Evolutionary conservation across 2,329 filamentous ascomycete genomes (phyloP).

Genomic region (Trichothecium roseum): DNA sequence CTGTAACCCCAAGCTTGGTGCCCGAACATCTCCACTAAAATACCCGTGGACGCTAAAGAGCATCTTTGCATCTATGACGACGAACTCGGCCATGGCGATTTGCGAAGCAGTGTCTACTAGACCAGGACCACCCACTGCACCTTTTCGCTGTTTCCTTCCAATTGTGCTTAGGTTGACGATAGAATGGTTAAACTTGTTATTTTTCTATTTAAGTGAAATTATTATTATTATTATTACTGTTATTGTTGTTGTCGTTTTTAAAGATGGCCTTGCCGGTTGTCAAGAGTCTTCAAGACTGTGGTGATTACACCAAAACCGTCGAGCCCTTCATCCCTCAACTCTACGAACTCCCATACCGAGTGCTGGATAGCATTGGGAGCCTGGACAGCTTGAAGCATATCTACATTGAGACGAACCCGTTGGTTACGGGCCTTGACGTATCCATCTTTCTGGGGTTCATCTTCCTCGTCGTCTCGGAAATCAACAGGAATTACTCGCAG

Average conservation of each 20-base stretch:
- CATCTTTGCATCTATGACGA: too few species aligned
- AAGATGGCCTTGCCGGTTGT: slow-evolving; percentile 64
- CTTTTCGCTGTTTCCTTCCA: too few species aligned
- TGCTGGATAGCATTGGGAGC: slow-evolving; percentile 49
- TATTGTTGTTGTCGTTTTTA: not conserved
- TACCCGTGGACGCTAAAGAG: too few species aligned
- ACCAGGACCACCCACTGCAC: too few species aligned
- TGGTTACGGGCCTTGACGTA: slow-evolving; percentile 64
- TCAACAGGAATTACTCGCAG: slow-evolving; percentile 94
- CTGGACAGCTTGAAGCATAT: slow-evolving; percentile 54
- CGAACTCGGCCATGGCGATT: too few species aligned
- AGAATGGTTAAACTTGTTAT: too few species aligned
- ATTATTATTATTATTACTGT: too few species aligned
- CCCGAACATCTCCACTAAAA: too few species aligned
- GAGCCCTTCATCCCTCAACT: slow-evolving; percentile 64
- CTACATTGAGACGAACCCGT: slow-evolving; percentile 78
- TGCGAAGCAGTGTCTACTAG: too few species aligned
- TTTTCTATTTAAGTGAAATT: too few species aligned
- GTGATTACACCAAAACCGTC: slow-evolving; percentile 65
- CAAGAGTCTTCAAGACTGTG: slow-evolving; percentile 60
- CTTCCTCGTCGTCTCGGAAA: slow-evolving; percentile 67
- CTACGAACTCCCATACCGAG: slow-evolving; percentile 55
- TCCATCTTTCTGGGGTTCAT: slow-evolving; percentile 60
- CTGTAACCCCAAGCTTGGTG: too few species aligned
- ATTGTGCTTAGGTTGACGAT: too few species aligned